A percentile compares a stretch with the other conserved stretches of the same genome.
These are phyloP conservation scores for Camelina sativa DNA, from an alignment of 345 rosid genomes.

Conservation along the genomic window DNA sequence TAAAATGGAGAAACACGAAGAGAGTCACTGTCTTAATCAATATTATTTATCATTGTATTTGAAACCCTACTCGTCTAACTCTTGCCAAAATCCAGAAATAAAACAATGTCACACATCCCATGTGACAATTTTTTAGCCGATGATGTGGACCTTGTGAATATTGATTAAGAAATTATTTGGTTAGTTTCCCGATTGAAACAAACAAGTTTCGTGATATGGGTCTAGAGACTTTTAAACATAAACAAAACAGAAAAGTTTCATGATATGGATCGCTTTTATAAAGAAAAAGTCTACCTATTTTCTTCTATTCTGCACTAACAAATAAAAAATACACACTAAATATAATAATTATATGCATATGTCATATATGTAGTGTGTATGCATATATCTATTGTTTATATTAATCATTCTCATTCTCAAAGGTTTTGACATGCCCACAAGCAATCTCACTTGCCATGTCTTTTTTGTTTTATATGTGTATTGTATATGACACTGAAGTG, in stretches of 20 bases:
- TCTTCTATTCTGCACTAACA: slow-evolving; percentile 27
- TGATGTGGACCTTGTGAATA: slow-evolving; percentile 37
- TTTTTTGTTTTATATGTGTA: slow-evolving; percentile 33
- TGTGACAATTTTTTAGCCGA: slow-evolving; percentile 34
- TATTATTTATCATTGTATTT: slow-evolving; percentile 20
- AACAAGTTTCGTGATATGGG: slow-evolving; percentile 31
- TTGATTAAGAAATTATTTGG: slow-evolving; percentile 28
- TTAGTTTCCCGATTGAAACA: slow-evolving; percentile 32
- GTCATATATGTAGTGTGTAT: neutral
- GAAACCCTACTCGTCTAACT: slow-evolving; percentile 37
- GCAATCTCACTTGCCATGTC: slow-evolving; percentile 40
- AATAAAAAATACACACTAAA: neutral
- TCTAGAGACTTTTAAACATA: neutral
- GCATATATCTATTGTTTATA: slow-evolving; percentile 9
- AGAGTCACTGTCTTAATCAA: slow-evolving; percentile 44
- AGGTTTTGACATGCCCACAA: slow-evolving; percentile 39
- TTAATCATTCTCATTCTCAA: slow-evolving; percentile 25
- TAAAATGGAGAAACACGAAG: slow-evolving; percentile 14
- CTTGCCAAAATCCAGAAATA: slow-evolving; percentile 36
- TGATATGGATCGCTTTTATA: slow-evolving; percentile 12
- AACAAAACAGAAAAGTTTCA: neutral
- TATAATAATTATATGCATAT: neutral
- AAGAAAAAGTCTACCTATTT: slow-evolving; percentile 32
- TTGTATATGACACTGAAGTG: slow-evolving; percentile 5
- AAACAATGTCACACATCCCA: slow-evolving; percentile 35